These are phyloP conservation scores for Quercus agrifolia DNA, from an alignment of 306 rosid species.

Conservation along the genomic window DNA sequence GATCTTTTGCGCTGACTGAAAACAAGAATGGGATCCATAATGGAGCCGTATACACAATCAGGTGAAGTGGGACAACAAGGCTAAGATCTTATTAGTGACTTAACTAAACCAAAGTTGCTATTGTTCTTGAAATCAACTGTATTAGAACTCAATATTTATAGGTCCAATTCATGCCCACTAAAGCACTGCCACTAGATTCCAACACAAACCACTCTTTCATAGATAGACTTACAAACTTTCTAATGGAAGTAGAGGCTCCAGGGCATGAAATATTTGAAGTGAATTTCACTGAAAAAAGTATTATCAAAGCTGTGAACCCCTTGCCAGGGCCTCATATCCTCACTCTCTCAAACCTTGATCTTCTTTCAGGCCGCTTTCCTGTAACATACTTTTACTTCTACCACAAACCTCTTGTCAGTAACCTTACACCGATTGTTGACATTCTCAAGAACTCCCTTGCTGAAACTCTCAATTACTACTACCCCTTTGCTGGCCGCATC, in stretches of 20 bases:
- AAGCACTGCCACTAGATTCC: neutral
- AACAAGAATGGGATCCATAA: no score
- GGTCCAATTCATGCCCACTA: neutral
- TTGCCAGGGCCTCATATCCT: constrained; percentile 32
- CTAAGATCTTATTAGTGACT: no score
- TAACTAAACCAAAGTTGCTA: no score
- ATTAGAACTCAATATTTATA: constrained; percentile 13
- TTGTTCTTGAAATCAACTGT: constrained; percentile 3
- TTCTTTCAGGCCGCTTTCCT: constrained; percentile 91
- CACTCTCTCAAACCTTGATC: constrained; percentile 74
- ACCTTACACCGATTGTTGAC: constrained; percentile 25
- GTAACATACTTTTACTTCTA: constrained; percentile 81
- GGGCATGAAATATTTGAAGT: constrained; percentile 36
- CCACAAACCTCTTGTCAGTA: constrained; percentile 21
- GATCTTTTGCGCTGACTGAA: no score
- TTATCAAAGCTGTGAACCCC: constrained; percentile 52
- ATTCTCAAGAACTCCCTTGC: constrained; percentile 57
- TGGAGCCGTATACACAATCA: no score
- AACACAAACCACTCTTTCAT: constrained; percentile 7
- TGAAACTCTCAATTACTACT: constrained; percentile 37
- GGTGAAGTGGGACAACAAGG: no score
- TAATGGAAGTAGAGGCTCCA: constrained; percentile 18
- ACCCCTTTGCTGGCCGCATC: constrained; percentile 72
- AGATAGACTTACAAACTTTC: constrained; percentile 4
- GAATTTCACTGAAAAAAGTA: constrained; percentile 33